Base-by-base conservation (phyloP, 2,329 filamentous ascomycete species). In the Ascochyta koolunga region DNA sequence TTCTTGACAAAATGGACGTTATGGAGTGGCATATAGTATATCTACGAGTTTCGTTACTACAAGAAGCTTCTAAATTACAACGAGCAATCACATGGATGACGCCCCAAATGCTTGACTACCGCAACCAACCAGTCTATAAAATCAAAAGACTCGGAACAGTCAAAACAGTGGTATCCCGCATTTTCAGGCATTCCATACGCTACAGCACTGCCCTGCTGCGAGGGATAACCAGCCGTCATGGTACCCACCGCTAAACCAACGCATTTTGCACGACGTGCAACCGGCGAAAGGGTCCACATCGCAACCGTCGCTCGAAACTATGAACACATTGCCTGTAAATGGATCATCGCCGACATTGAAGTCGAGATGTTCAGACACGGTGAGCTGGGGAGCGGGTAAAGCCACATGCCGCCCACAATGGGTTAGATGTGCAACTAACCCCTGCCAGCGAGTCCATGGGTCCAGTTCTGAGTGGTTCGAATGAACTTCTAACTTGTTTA, bases 301-400 rank as follows among this genome's bases (percentile, higher is more conserved):
- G 36, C 39, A 35, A 32, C 33, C 18, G 44, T 22, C 44, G 41
- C 32, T 46, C 24, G 44, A 46, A 27, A 21, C 13, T 31, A 25
- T 19, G 27, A 49, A 16, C 22, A 40, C n/a, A n/a, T 21, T 32
- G 31, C 18, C 19, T 54, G 36, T 41, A 27, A 31, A 41, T 7
- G 27, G 45, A 29, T 45, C 33, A 21, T 45, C 51, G 50, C 51
- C 53, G 59, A 52, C 42, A 46, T 44, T 35, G 32, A 45, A 48
- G 38, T 57, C 22, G 40, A 24, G 33, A 39, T 52, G 19, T 46
- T 58, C 40, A 56, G 57, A 58, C 64, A 50, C 62, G 65, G 66
- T 68, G 65, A 66, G 60, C 46, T 61, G 48, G 43, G 55, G 50
- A 48, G 56, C 58, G 45, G 54, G 43, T 54, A 43, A 53, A 56